Percentiles rank a stretch among this genome's conserved stretches.
phyloP scores from a whole-genome alignment of 768 basidiomycete genomes.

The Trametes elegans region DNA sequence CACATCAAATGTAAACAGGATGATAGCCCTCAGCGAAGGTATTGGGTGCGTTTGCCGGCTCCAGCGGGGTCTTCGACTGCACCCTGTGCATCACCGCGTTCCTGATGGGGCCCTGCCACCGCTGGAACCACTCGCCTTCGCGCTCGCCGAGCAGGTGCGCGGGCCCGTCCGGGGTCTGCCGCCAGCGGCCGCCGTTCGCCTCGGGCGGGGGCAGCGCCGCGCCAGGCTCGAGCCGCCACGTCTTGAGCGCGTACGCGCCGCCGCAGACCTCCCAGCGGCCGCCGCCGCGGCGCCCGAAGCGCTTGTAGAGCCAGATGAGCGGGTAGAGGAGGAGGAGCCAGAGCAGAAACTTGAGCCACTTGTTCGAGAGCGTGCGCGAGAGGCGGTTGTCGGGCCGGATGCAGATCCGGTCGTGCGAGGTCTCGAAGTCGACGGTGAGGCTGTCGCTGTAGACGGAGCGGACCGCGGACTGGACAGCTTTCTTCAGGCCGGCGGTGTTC shows the following conservation, averaged over 20 bases:
- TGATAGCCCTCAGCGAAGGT: constrained; percentile 34
- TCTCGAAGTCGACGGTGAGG: constrained; percentile 50
- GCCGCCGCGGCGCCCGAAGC: constrained; percentile 64
- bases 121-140: constrained; percentile 79
- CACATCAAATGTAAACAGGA: neutral
- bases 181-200: constrained; percentile 9
- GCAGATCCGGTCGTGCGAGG: constrained; percentile 47
- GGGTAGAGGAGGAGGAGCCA: constrained; percentile 73
- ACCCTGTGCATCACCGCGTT: constrained; percentile 45
- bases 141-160: constrained; percentile 52
- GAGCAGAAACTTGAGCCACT: constrained; percentile 68
- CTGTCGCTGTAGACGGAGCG: constrained; percentile 36
- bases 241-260: constrained; percentile 71
- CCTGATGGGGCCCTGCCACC: constrained; percentile 70
- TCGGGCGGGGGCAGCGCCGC: constrained; percentile 1
- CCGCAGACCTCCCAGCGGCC: constrained; percentile 77
- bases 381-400: constrained; percentile 67
- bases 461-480: constrained; percentile 39
- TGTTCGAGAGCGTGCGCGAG: constrained; percentile 65
- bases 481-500: constrained; percentile 42
- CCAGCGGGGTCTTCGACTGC: constrained; percentile 15
- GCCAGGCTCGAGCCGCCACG: constrained; percentile 22
- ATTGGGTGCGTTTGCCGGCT: constrained; percentile 20
- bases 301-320: constrained; percentile 77
- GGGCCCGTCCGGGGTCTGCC: constrained; percentile 32